phyloP scores from a whole-genome alignment of 768 basidiomycete genomes.

The Russula virescens region DNA sequence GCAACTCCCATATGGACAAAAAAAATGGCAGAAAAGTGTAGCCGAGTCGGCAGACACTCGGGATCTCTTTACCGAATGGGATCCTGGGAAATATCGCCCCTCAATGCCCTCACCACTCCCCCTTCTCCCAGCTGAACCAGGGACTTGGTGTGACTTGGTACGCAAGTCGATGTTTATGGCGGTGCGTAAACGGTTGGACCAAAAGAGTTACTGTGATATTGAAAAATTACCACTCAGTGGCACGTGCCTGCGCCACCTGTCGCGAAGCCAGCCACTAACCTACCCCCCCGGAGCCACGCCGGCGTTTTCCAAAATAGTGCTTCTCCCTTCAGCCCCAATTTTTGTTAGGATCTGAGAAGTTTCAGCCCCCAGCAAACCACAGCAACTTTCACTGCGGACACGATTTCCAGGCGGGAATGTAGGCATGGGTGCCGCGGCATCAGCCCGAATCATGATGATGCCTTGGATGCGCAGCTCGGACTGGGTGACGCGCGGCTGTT shows the following conservation, averaged over 20 bases:
- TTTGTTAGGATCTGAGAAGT: background rate
- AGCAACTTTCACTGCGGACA: slow-evolving; percentile 8
- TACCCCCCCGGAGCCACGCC: slow-evolving; percentile 3
- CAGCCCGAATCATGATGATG: slow-evolving; percentile 14
- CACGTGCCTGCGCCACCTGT: slow-evolving; percentile 22
- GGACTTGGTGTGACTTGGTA: too few relatives aligned
- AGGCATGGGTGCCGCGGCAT: slow-evolving; percentile 19
- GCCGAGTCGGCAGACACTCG: too few relatives aligned
- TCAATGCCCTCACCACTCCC: too few relatives aligned
- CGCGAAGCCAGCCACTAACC: slow-evolving; percentile 15
- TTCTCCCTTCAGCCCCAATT: slow-evolving; percentile 10
- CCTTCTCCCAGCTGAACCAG: too few relatives aligned
- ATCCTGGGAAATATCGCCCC: too few relatives aligned
- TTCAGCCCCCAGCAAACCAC: slow-evolving; percentile 4
- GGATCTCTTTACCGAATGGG: too few relatives aligned
- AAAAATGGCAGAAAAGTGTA: too few relatives aligned
- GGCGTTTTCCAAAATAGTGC: slow-evolving; percentile 8
- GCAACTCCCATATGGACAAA: too few relatives aligned
- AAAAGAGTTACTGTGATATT: too few relatives aligned
- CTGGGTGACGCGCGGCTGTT: slow-evolving; percentile 20
- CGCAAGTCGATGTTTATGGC: too few relatives aligned
- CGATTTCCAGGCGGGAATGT: slow-evolving; percentile 21
- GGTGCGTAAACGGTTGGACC: too few relatives aligned
- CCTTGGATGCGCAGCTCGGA: slow-evolving; percentile 19
- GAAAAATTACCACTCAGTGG: too few relatives aligned